phyloP scores from a whole-genome alignment of 176 grass and related monocot genomes.

The Zoysia pacifica region DNA sequence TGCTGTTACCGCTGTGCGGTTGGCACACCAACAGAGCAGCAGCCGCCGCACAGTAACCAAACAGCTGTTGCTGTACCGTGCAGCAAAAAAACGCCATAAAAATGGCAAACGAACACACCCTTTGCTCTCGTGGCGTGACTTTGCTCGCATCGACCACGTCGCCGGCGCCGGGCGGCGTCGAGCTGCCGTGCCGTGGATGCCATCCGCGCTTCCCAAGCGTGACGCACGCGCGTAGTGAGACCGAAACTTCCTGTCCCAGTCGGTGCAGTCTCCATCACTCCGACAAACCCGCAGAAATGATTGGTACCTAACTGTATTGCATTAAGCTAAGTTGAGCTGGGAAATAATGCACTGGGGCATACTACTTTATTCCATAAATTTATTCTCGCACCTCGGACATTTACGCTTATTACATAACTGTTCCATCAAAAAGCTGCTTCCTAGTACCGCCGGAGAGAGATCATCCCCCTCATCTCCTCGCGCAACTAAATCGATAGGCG shows the following conservation, averaged over 20 bases:
- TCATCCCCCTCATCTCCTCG: conserved; percentile 33
- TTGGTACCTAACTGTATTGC: neutral
- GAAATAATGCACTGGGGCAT: neutral
- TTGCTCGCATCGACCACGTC: neutral
- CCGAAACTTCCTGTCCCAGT: neutral
- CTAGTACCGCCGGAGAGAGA: conserved; percentile 32
- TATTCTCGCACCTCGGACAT: conserved; percentile 15
- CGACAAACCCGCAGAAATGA: neutral
- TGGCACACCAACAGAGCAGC: too few species aligned
- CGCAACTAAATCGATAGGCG: conserved; percentile 37
- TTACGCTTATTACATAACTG: conserved; percentile 50
- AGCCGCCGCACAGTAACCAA: too few species aligned
- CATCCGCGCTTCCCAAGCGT: neutral
- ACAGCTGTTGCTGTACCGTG: too few species aligned
- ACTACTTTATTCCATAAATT: conserved; percentile 23
- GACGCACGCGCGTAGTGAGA: neutral
- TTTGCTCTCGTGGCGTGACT: too few species aligned
- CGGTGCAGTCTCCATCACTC: neutral
- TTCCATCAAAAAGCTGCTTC: conserved; percentile 41
- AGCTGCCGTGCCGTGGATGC: neutral
- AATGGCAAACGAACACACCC: too few species aligned
- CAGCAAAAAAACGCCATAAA: too few species aligned
- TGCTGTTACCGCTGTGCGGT: too few species aligned
- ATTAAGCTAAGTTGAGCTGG: neutral
- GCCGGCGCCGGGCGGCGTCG: neutral